Evolutionary conservation across 208 protist genomes (phyloP), one percentile per base, ranked within the genome.

Genomic region (Leishmania mexicana): DNA sequence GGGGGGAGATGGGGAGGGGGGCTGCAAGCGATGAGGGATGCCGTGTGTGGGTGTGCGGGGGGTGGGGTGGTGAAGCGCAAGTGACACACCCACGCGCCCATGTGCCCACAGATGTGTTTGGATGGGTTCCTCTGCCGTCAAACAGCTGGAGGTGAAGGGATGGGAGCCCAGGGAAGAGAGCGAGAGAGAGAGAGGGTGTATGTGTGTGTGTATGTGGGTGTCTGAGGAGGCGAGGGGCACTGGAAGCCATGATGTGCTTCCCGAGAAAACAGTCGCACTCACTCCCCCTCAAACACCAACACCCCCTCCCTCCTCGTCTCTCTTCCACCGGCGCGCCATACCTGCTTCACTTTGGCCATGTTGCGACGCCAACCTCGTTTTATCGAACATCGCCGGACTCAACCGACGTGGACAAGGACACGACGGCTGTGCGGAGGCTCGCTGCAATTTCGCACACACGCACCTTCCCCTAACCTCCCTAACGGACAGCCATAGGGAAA

Each of bases 91-190:
- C 38, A 71, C 38, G 49, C 38, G 38, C 0, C 13, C 17, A 31
- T 53, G 21, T 31, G 40, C 19, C 1, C 45, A 53, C 13, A 70
- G 13, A 35, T 53, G 15, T 74, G 68, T 35, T 45, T 19, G 68
- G 4, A 31, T 74, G 45, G 3, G 6, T 19, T 74, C 68, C 42
- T 15, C 45, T 7, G 45, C 68, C 6, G 68, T 17, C 64, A 72
- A 35, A 28, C 40, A 75, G 4, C 21, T 38, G 17, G 35, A 28
- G 10, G 28, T 0, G 71, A 77, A 64, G 51, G 45, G 11, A 35
- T 40, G 31, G 73, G 28, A 64, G 24, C 19, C 11, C 15, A 67
- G 40, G 60, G 71, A 70, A 71, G 79, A 70, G 47, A 81, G 49
- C 35, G 68, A 70, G 17, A 77, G 79, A 74, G 38, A 47, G 71